Conservation (phyloP, 1,284 basidiomycete genomes). For the Termitomyces sp. region DNA sequence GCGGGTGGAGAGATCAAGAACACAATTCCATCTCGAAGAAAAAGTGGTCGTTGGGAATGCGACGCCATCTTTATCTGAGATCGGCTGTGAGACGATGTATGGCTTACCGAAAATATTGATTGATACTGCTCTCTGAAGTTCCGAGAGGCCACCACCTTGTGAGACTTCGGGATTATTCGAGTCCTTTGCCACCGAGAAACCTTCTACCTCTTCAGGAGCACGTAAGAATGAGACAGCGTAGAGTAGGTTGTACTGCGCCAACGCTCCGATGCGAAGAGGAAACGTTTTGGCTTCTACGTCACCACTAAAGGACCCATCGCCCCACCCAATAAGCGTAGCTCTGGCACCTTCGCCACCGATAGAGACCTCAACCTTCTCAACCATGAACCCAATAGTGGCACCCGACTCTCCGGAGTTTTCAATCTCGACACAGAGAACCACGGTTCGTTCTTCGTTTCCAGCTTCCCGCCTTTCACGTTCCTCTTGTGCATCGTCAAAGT, state of each 20-base stretch:
- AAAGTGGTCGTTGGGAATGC: constrained; percentile 69
- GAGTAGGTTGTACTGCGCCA: constrained; percentile 82
- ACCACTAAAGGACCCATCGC: constrained; percentile 36
- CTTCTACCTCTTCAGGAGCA: constrained; percentile 57
- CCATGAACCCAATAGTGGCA: constrained; percentile 56
- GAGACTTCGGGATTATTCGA: constrained; percentile 18
- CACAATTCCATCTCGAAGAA: constrained; percentile 82
- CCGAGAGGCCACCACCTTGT: constrained; percentile 23
- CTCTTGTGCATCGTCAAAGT: constrained; percentile 43
- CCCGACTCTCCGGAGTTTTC: constrained; percentile 67
- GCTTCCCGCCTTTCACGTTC: constrained; percentile 57
- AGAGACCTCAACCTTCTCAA: constrained; percentile 67
- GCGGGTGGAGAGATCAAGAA: constrained; percentile 67
- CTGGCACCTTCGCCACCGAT: constrained; percentile 74
- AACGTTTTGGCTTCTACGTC: constrained; percentile 48
- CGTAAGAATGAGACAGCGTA: constrained; percentile 77
- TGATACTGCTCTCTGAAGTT: constrained; percentile 69
- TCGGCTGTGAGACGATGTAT: constrained; percentile 29
- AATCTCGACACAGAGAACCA: constrained; percentile 82
- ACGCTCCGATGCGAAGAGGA: constrained; percentile 61
- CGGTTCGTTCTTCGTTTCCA: constrained; percentile 74
- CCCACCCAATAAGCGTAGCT: constrained; percentile 68
- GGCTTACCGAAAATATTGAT: constrained; percentile 77
- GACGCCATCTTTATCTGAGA: constrained; percentile 18
- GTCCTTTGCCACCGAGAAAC: constrained; percentile 33